A percentile compares a stretch with the other conserved stretches of the same genome.
Conservation (phyloP, 2,329 filamentous ascomycete genomes). For the Xylaria sp. region DNA sequence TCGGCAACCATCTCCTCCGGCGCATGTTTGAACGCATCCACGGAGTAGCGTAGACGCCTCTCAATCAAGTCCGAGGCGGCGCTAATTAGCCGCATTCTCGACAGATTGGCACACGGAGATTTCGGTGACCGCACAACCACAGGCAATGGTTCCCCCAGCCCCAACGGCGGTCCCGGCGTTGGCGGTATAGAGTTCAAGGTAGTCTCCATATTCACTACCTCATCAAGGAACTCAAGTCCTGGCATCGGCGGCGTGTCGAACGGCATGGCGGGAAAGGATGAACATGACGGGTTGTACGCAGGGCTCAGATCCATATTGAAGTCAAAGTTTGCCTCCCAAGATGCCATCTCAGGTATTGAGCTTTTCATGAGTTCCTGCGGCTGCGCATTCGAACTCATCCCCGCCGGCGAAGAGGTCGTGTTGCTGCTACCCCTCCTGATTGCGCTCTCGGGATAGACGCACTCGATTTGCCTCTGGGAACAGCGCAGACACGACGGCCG, state of each 20-base stretch:
- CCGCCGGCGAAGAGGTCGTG: neutral
- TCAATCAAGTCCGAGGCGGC: conserved; percentile 32
- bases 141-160: conserved; percentile 22
- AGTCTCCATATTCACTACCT: conserved; percentile 4
- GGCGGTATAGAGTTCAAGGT: conserved; percentile 13
- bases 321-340: conserved; percentile 35
- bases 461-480: conserved; percentile 37
- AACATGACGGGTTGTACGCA: conserved; percentile 18
- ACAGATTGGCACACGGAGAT: neutral
- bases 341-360: conserved; percentile 5
- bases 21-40: conserved; percentile 31
- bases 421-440: conserved; percentile 6
- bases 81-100: conserved; percentile 28
- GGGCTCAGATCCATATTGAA: conserved; percentile 32
- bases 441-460: conserved; percentile 28
- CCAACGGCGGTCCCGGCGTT: conserved; percentile 9
- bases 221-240: conserved; percentile 30
- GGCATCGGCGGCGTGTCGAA: conserved; percentile 29
- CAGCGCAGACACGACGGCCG: conserved; percentile 40
- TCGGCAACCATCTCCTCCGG: conserved; percentile 34
- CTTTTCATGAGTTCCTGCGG: conserved; percentile 20
- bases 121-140: conserved; percentile 21
- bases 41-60: conserved; percentile 30
- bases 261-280: conserved; percentile 18
- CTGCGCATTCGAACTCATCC: conserved; percentile 1